Evolutionary conservation across 805 yeast species (phyloP).

Genomic region (Myxozyma neotropica): DNA sequence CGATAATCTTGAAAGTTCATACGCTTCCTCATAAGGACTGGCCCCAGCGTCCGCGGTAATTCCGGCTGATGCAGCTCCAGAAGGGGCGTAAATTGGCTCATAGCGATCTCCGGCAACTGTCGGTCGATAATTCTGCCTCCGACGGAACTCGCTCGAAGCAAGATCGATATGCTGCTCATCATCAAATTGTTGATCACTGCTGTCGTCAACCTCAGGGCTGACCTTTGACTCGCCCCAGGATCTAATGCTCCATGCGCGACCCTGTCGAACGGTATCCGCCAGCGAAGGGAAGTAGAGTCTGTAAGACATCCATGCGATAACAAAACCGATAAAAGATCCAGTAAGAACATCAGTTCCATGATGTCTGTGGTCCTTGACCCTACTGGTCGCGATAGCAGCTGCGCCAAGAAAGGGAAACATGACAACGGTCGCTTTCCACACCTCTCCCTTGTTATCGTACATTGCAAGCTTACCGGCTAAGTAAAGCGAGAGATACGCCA

Average conservation of each 20-base stretch:
- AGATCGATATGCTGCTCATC: conserved; percentile 19
- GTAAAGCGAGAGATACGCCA: conserved; percentile 54
- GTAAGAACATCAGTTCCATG: conserved; percentile 82
- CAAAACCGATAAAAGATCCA: conserved; percentile 69
- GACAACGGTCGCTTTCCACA: conserved; percentile 36
- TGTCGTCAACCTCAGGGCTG: conserved; percentile 7
- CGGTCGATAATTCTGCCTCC: not conserved
- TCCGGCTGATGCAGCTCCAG: conserved; percentile 1
- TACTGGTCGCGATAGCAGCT: conserved; percentile 71
- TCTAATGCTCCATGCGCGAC: conserved; percentile 31
- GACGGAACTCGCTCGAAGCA: not conserved
- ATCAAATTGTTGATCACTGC: not conserved
- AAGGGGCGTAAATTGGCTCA: conserved; percentile 1
- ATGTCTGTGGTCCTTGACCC: conserved; percentile 92
- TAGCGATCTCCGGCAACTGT: not conserved
- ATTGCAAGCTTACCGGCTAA: conserved; percentile 52
- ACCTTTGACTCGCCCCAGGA: conserved; percentile 27
- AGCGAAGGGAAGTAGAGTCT: conserved; percentile 54
- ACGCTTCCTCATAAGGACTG: not conserved
- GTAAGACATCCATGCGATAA: conserved; percentile 62
- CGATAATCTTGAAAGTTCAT: not conserved
- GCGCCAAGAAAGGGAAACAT: conserved; percentile 59
- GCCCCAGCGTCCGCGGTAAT: not conserved
- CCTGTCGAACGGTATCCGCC: conserved; percentile 32
- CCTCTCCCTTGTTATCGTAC: conserved; percentile 42